Conservation (phyloP, 2,329 filamentous ascomycete genomes). For the Fonsecaea nubica region DNA sequence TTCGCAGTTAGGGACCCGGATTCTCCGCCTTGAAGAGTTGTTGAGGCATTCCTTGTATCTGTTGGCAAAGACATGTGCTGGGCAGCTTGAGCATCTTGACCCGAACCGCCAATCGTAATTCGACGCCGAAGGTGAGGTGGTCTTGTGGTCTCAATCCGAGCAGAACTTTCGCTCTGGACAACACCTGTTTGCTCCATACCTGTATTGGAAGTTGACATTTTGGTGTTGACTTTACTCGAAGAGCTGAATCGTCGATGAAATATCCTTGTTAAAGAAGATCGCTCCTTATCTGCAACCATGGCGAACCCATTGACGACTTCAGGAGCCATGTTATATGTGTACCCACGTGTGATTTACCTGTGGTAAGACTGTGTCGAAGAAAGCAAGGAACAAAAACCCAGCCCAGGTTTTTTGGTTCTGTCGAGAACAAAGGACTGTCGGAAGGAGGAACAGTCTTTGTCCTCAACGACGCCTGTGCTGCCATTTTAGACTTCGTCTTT, state of each 20-base stretch:
- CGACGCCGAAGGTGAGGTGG: conserved; percentile 18
- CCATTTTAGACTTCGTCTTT: conserved; percentile 20
- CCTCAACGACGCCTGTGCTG: neutral
- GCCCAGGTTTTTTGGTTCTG: neutral
- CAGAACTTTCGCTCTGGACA: neutral
- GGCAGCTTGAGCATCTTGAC: neutral
- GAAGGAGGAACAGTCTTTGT: conserved; percentile 14
- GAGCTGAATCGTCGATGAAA: neutral
- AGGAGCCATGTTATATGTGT: neutral
- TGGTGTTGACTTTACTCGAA: neutral
- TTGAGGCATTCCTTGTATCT: neutral
- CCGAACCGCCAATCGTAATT: conserved; percentile 21
- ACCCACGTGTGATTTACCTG: neutral
- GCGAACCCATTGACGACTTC: neutral
- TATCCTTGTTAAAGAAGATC: neutral
- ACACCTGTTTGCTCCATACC: neutral
- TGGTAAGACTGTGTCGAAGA: neutral
- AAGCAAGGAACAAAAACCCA: neutral
- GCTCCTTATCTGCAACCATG: neutral
- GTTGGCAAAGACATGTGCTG: neutral
- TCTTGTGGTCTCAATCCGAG: neutral
- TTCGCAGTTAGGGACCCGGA: conserved; percentile 4
- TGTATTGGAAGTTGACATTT: neutral
- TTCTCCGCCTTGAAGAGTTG: neutral
- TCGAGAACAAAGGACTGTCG: conserved; percentile 21